A percentile compares a stretch with the other conserved stretches of the same genome.
phyloP scores from a whole-genome alignment of 2,329 filamentous ascomycete species.

The Colletotrichum paranaense region DNA sequence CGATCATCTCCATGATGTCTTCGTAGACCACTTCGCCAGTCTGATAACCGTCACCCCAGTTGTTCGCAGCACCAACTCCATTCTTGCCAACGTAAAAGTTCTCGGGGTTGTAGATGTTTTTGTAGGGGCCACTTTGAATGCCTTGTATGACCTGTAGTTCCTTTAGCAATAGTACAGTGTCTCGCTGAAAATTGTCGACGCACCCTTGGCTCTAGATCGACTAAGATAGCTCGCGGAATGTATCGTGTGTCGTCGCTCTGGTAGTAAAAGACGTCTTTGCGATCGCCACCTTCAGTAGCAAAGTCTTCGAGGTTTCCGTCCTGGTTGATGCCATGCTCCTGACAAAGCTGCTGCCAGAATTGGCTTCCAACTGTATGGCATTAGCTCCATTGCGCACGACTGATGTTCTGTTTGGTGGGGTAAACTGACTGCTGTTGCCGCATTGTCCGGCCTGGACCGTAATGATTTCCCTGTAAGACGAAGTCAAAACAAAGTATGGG shows the following conservation, averaged over 20 bases:
- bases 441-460: constrained; percentile 99
- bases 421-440: constrained; percentile 93
- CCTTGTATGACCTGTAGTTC: constrained; percentile 79
- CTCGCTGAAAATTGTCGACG: constrained; percentile 36
- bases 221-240: constrained; percentile 93
- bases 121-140: constrained; percentile 94
- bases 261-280: constrained; percentile 99
- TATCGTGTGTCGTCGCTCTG: constrained; percentile 99
- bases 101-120: constrained; percentile 99
- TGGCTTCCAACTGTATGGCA: constrained; percentile 82
- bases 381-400: constrained; percentile 42
- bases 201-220: constrained; percentile 93
- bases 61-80: constrained; percentile 94
- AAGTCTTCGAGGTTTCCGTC: constrained; percentile 98
- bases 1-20: constrained; percentile 99
- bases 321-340: constrained; percentile 97
- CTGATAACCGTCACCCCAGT: constrained; percentile 97
- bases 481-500: background rate
- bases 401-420: constrained; percentile 17
- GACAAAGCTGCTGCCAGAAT: constrained; percentile 99
- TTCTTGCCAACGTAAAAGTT: constrained; percentile 98
- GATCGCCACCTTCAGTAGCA: constrained; percentile 95
- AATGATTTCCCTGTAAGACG: constrained; percentile 86
- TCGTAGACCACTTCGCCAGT: constrained; percentile 92
- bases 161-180: background rate